Percentiles rank a stretch among this genome's conserved stretches.
Evolutionary conservation across 805 yeast species (phyloP).

Genomic region (Pichia pseudocactophila): DNA sequence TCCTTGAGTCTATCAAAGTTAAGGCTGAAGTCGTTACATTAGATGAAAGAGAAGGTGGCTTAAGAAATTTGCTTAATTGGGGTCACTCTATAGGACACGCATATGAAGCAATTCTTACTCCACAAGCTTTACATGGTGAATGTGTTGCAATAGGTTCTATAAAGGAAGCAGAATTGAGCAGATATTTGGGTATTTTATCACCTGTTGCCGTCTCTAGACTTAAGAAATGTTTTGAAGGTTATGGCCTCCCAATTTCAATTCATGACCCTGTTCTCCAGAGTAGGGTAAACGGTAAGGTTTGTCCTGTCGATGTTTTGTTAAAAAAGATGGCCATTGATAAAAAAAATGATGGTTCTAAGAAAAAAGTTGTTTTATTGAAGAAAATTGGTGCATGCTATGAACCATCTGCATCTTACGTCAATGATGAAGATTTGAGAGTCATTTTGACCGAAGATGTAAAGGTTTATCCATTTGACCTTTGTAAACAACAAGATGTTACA

Average conservation of each 20-base stretch:
- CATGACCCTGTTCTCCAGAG: slow-evolving; percentile 64
- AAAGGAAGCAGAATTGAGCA: slow-evolving; percentile 88
- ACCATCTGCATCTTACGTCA: slow-evolving; percentile 74
- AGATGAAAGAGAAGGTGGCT: slow-evolving; percentile 93
- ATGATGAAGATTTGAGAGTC: slow-evolving; percentile 71
- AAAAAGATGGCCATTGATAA: slow-evolving; percentile 91
- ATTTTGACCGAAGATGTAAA: slow-evolving; percentile 73
- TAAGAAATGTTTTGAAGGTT: slow-evolving; percentile 71
- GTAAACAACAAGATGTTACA: slow-evolving; percentile 30
- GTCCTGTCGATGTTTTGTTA: slow-evolving; percentile 70
- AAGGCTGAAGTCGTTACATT: slow-evolving; percentile 90
- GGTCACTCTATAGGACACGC: slow-evolving; percentile 99
- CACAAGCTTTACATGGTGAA: slow-evolving; percentile 94
- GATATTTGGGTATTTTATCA: slow-evolving; percentile 79
- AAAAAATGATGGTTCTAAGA: slow-evolving; percentile 88
- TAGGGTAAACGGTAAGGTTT: slow-evolving; percentile 57
- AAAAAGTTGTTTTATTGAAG: slow-evolving; percentile 77
- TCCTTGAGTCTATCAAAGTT: slow-evolving; percentile 76
- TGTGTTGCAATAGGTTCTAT: slow-evolving; percentile 98
- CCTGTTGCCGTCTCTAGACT: slow-evolving; percentile 93
- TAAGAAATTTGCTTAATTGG: slow-evolving; percentile 85
- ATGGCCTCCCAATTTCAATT: slow-evolving; percentile 75
- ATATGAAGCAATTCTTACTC: slow-evolving; percentile 93
- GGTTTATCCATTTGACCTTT: slow-evolving; percentile 48
- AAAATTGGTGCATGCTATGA: slow-evolving; percentile 86